Percentiles rank a stretch among this genome's conserved stretches.
phyloP scores from a whole-genome alignment of 2,329 filamentous ascomycete species.

The Fusarium agapanthi region DNA sequence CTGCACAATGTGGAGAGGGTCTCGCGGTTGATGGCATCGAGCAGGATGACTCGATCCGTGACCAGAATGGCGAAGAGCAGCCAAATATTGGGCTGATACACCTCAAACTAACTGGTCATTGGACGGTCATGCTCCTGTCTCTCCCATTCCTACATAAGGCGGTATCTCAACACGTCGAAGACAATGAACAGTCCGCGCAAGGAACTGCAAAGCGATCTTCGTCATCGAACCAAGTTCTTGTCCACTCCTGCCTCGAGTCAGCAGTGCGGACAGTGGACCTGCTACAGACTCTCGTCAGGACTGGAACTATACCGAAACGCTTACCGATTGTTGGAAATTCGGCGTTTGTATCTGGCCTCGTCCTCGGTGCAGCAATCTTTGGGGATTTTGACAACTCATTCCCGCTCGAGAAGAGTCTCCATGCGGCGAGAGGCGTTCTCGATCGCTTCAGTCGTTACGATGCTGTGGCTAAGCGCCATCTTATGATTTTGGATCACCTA shows the following conservation, averaged over 20 bases:
- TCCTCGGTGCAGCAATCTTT: constrained; percentile 55
- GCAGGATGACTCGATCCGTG: constrained; percentile 28
- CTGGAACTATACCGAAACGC: constrained; percentile 49
- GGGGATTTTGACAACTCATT: constrained; percentile 53
- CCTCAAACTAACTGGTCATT: constrained; percentile 50
- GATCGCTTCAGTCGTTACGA: constrained; percentile 32
- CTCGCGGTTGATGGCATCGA: constrained; percentile 33
- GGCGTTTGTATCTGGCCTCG: constrained; percentile 55
- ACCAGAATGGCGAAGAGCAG: constrained; percentile 27
- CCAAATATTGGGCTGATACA: constrained; percentile 42
- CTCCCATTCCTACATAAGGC: constrained; percentile 49
- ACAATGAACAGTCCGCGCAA: constrained; percentile 10
- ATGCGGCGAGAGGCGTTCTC: constrained; percentile 36
- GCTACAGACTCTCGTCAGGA: constrained; percentile 47
- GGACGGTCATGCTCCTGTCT: constrained; percentile 50
- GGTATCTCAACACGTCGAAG: constrained; percentile 36
- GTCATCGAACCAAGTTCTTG: constrained; percentile 39
- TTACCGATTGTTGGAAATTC: constrained; percentile 57
- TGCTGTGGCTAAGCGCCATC: constrained; percentile 34
- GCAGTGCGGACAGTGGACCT: constrained; percentile 50
- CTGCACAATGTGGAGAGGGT: constrained; percentile 30
- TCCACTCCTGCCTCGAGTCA: constrained; percentile 48
- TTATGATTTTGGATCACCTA: constrained; percentile 37
- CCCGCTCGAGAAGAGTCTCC: constrained; percentile 42
- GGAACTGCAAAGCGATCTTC: constrained; percentile 3